Base-by-base conservation (phyloP, 2,329 filamentous ascomycete genomes). In the Colletotrichum karsti region DNA sequence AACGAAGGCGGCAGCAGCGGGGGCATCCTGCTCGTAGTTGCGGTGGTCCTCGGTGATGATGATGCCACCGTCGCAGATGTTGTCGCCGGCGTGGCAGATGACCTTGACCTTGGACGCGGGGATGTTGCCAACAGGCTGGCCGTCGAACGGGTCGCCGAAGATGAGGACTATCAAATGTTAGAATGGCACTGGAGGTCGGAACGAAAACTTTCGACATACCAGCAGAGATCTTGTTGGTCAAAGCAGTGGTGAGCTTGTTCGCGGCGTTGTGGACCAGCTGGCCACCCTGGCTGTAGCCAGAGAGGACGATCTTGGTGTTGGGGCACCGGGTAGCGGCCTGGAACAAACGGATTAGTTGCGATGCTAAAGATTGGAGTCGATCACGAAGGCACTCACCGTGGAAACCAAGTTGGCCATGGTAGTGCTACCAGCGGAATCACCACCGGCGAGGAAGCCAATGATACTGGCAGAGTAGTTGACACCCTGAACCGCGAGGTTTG, bases 401-500 rank as follows among this genome's bases (percentile, higher is more conserved):
- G 50, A 26, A 15, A 46, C 46, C 20, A 59, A 18, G 22, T 56
- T 13, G 30, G 53, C 76, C 83, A 87, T 85, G 62, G 77, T 79
- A 39, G 73, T 73, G 64, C 81, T 82, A 8, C 85, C 85, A 8
- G 63, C 73, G 3, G 74, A 69, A 64, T 85, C 83, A 2, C 85
- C 85, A 5, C 83, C 82, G 15, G 74, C 75, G 7, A 85, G 74
- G 69, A 85, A 86, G 0, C 85, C 85, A 1, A 71, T 62, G 53
- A 81, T 69, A 64, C 76, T 75, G 2, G 86, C 87, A 3, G 81
- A 73, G 72, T 89, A 89, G 39, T 83, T 77, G 18, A 88, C 84
- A 44, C 87, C 87, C 75, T 89, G 87, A 13, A 87, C 80, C 2
- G 83, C 82, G 7, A 88, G 73, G 61, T 83, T 81, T 33, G 76